Percentiles rank a stretch among this genome's conserved stretches.
Evolutionary conservation across 345 rosid genomes (phyloP).

Genomic region (Angophora floribunda): DNA sequence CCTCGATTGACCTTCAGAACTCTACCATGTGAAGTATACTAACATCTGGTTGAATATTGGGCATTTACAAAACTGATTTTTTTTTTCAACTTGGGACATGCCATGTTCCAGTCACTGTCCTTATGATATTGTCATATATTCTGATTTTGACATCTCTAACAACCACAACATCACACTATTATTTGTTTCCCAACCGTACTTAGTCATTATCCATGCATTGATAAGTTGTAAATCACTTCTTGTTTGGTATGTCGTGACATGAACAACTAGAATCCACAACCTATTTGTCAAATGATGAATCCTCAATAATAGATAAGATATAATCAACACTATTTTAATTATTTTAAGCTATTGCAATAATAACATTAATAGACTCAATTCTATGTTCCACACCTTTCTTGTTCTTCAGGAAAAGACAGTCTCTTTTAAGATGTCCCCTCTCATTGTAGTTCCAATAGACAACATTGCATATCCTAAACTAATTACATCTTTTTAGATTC

Average conservation of each 20-base stretch:
- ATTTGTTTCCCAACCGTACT: not conserved
- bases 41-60: not conserved
- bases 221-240: not conserved
- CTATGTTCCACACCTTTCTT: not conserved
- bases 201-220: no score
- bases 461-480: not conserved
- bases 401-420: not conserved
- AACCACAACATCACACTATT: not conserved
- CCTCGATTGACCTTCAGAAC: not conserved
- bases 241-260: not conserved
- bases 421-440: not conserved
- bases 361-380: conserved; percentile 35
- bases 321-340: conserved; percentile 6
- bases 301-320: not conserved
- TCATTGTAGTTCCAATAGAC: accelerated
- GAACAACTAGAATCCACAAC: not conserved
- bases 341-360: not conserved
- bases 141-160: not conserved
- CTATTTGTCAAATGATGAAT: not conserved
- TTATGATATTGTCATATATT: not conserved
- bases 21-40: not conserved
- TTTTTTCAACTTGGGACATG: not conserved
- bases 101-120: not conserved
- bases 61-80: not conserved
- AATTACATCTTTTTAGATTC: not conserved